Evolutionary conservation across 768 basidiomycete genomes (phyloP), one percentile per base, ranked within the genome.

Genomic region (Amanita molliuscula): DNA sequence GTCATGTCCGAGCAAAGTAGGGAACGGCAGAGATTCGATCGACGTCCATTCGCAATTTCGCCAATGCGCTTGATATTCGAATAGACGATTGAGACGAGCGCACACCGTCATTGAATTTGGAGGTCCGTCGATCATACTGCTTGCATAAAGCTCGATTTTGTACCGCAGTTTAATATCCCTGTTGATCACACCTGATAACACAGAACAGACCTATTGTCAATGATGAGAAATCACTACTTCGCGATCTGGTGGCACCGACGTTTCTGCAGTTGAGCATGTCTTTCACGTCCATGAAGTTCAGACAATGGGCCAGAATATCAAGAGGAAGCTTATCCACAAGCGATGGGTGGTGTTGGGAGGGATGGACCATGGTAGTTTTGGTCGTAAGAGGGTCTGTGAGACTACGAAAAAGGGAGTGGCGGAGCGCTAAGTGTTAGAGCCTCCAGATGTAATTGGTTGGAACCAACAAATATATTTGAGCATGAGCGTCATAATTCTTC

Each of bases 111-210:
- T 13, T 16, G 40, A 15, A 26, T 43, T 44, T 9, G 33, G 25
- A 16, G 38, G 41, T 21, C 53, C 53, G 31, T 56, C 51, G 25
- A 54, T 16, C 16, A 52, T 48, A 31, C 50, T 31, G 13, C 34
- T 43, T 20, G 54, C 47, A 44, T 51, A 50, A 15, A 56, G 53
- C 35, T 56, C 56, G 38, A 54, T 52, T 16, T 42, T 50, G 43
- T 56, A 56, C 47, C 48, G 44, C 35, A 56, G 44, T 5, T 47
- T 16, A 36, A 56, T 44, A 37, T 48, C 47, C n/a, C 36, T 18
- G 36, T 40, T 36, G 35, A 48, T 23, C 35, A 20, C 23, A 6
- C 25, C 23, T 10, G 29, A 36, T 20, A 48, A 28, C 15, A 4
- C 25, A 23, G 47, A 48, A 48, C 47, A 48, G 37, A 48, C 47